Evolutionary conservation across 345 rosid genomes (phyloP).

Genomic region (Eucalyptus virginea): DNA sequence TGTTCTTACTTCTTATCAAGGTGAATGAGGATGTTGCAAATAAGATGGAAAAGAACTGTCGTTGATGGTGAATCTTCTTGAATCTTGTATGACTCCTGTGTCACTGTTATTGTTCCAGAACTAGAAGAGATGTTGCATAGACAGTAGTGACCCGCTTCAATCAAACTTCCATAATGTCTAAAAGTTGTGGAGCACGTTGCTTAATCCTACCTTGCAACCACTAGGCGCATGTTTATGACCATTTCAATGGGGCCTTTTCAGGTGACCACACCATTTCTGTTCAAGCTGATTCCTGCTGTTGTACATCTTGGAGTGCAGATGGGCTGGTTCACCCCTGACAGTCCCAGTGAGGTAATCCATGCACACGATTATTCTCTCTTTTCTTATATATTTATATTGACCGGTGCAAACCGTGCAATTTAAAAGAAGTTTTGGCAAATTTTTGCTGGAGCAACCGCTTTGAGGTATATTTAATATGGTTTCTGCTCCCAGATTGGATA

Average conservation of each 20-base stretch:
- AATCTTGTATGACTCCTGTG: not conserved
- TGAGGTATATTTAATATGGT: slow-evolving; percentile 4
- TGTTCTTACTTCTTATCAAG: not conserved
- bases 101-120: not conserved
- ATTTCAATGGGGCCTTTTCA: slow-evolving; percentile 7
- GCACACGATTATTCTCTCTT: not conserved
- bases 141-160: not conserved
- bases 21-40: not conserved
- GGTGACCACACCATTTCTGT: slow-evolving; percentile 96
- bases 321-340: slow-evolving; percentile 83
- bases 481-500: slow-evolving; percentile 64
- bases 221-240: not conserved
- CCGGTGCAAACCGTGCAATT: not conserved
- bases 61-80: not conserved
- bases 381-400: not conserved
- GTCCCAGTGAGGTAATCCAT: slow-evolving; percentile 54
- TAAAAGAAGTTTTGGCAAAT: not conserved
- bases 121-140: not conserved
- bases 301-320: slow-evolving; percentile 81
- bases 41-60: not conserved
- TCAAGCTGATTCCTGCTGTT: slow-evolving; percentile 91
- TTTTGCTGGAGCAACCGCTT: slow-evolving; percentile 1
- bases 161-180: not conserved
- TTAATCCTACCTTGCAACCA: not conserved
- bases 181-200: not conserved